These are phyloP conservation scores for Parvularia atlantis DNA, from an alignment of 78 protist genomes.

Conservation along the genomic window DNA sequence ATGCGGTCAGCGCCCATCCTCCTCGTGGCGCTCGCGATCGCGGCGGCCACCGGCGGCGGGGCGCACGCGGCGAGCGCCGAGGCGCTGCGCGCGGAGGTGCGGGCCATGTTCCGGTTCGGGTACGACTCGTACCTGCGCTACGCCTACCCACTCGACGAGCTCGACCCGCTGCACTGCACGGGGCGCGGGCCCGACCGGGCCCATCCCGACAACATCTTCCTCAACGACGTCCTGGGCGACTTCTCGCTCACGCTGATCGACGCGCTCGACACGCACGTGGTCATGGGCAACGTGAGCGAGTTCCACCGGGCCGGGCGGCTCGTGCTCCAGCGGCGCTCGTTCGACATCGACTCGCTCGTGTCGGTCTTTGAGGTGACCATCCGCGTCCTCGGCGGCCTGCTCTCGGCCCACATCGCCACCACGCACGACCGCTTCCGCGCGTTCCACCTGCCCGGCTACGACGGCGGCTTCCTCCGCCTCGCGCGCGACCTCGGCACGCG, in stretches of 20 bases:
- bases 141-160: constrained; percentile 72
- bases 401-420: neutral
- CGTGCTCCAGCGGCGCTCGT: constrained; percentile 24
- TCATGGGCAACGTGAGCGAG: constrained; percentile 45
- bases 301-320: constrained; percentile 35
- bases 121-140: constrained; percentile 44
- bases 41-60: too few species aligned
- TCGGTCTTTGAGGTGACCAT: constrained; percentile 88
- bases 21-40: too few species aligned
- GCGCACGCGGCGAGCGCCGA: too few species aligned
- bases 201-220: neutral
- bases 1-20: too few species aligned
- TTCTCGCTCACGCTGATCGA: constrained; percentile 25
- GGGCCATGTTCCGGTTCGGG: constrained; percentile 56
- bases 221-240: neutral
- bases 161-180: constrained; percentile 51
- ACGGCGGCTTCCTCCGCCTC: constrained; percentile 43
- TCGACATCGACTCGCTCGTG: constrained; percentile 63
- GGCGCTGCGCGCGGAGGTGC: too few species aligned
- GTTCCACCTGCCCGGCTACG: constrained; percentile 8
- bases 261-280: constrained; percentile 37
- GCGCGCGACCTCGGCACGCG: constrained; percentile 71
- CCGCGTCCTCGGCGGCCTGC: constrained; percentile 80
- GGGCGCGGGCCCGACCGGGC: constrained; percentile 12
- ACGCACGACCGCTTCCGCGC: neutral